Conservation (phyloP, 495 filamentous ascomycete species). For the Penicillium cosmopolitanum region DNA sequence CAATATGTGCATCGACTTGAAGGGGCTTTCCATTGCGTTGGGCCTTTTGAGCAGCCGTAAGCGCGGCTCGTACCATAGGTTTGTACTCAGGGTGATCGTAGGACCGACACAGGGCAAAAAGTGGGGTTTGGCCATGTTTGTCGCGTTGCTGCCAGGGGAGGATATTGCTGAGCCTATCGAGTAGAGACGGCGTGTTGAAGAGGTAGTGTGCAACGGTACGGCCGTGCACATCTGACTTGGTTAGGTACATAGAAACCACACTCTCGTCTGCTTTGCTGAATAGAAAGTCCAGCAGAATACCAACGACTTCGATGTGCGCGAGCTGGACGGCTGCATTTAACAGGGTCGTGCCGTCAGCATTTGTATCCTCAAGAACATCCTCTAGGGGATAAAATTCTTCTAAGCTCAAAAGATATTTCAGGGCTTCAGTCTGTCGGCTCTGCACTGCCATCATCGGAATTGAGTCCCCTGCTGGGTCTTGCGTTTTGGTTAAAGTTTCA, state of each 20-base stretch:
- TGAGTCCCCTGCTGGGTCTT: conserved; percentile 80
- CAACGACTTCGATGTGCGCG: conserved; percentile 72
- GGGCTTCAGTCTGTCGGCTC: conserved; percentile 64
- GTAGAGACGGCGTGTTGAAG: conserved; percentile 86
- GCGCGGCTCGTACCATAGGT: conserved; percentile 78
- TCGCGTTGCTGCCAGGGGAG: conserved; percentile 90
- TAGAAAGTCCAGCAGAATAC: conserved; percentile 72
- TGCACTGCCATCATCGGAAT: conserved; percentile 97
- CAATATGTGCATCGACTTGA: conserved; percentile 91
- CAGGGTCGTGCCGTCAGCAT: conserved; percentile 86
- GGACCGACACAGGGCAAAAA: conserved; percentile 91
- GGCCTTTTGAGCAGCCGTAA: conserved; percentile 70
- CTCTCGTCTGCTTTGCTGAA: conserved; percentile 55
- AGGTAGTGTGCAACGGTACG: conserved; percentile 92
- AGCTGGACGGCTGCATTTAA: conserved; percentile 94
- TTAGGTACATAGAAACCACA: conserved; percentile 66
- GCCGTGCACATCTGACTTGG: conserved; percentile 77
- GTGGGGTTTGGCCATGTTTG: conserved; percentile 93
- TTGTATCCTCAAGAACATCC: conserved; percentile 76
- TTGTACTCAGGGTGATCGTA: conserved; percentile 92
- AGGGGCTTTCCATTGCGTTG: conserved; percentile 80
- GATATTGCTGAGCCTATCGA: conserved; percentile 70
- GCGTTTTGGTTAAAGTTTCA: conserved; percentile 78
- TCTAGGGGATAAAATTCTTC: conserved; percentile 70
- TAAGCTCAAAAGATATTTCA: conserved; percentile 79